Evolutionary conservation across 208 protist genomes (phyloP), one percentile per base, ranked within the genome.

Genomic region (Trichomonas gallinae): DNA sequence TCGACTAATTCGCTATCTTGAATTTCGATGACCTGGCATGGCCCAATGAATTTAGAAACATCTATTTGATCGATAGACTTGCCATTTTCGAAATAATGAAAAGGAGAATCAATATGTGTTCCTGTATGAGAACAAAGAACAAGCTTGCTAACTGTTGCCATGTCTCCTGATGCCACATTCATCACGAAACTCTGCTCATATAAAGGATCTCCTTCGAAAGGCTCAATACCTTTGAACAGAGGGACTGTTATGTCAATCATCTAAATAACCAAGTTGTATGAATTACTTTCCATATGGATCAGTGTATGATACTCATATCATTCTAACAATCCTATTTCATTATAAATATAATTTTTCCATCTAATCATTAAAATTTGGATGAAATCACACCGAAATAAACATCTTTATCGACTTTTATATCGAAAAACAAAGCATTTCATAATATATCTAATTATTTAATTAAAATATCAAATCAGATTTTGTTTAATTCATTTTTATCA

Each of bases 91-190:
- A 91, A 15, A 48, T 48, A 91, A 91, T 91, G 83, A 91, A 11
- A 15, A n/a, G 83, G 83, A 44, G 83, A 36, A 48, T 91, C 83
- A 91, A 91, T 48, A 48, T 91, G 83, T 48, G 83, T 91, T 91
- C 83, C 83, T 0, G 40, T 34, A 91, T 91, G 83, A 34, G 83
- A 17, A 13, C 13, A 45, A 34, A 91, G n/a, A 15, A 15, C 42
- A 10, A 91, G 17, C n/a, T 45, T n/a, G 8, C 40, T 48, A 1
- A 91, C 83, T 34, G 45, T 91, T 26, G 40, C 36, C 6, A 26
- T 36, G 11, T 91, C 83, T 38, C 81, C 81, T 48, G 45, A 48
- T n/a, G 9, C 36, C 2, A 91, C 9, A 23, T 13, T 34, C 21
- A 1, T 34, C 34, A 91, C 42, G 0, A 48, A n/a, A 1, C 42